These are phyloP conservation scores for Oligophagozyma castellii DNA, from an alignment of 1,139 yeast species.

Conservation along the genomic window DNA sequence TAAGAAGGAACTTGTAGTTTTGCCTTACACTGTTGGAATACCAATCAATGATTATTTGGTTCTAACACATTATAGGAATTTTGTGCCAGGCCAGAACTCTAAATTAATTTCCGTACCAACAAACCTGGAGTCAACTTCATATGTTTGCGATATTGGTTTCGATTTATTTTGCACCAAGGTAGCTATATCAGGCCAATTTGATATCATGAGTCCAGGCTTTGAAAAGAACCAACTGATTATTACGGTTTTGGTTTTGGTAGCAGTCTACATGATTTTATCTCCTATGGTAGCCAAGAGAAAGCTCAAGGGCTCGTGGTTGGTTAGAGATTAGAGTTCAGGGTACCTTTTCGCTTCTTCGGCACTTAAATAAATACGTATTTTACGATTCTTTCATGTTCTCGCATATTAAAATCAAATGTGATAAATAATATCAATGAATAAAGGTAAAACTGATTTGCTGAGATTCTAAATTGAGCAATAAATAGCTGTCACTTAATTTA, in stretches of 20 bases:
- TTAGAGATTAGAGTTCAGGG: slow-evolving; percentile 10
- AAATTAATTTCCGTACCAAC: slow-evolving; percentile 46
- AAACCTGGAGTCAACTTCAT: slow-evolving; percentile 65
- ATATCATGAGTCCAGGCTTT: slow-evolving; percentile 53
- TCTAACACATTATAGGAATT: slow-evolving; percentile 29
- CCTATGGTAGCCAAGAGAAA: slow-evolving; percentile 47
- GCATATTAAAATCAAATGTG: no score
- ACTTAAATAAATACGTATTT: background rate
- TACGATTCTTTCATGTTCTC: background rate
- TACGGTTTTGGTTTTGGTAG: slow-evolving; percentile 43
- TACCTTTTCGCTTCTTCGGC: slow-evolving; percentile 1
- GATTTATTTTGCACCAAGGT: slow-evolving; percentile 68
- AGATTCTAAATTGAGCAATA: no score
- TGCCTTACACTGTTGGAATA: slow-evolving; percentile 56
- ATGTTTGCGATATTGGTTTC: slow-evolving; percentile 51
- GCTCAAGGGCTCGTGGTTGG: slow-evolving; percentile 27
- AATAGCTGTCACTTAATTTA: no score
- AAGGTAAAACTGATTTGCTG: no score
- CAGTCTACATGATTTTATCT: slow-evolving; percentile 33
- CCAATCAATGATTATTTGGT: slow-evolving; percentile 33
- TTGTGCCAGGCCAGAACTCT: slow-evolving; percentile 11
- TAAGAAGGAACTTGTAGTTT: slow-evolving; percentile 43
- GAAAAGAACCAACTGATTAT: slow-evolving; percentile 49
- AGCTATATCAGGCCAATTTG: slow-evolving; percentile 78
- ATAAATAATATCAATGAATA: no score